Evolutionary conservation across 441 rosid species (phyloP), one percentile per base, ranked within the genome.

Genomic region (Pelargonium myrrhifolium): DNA sequence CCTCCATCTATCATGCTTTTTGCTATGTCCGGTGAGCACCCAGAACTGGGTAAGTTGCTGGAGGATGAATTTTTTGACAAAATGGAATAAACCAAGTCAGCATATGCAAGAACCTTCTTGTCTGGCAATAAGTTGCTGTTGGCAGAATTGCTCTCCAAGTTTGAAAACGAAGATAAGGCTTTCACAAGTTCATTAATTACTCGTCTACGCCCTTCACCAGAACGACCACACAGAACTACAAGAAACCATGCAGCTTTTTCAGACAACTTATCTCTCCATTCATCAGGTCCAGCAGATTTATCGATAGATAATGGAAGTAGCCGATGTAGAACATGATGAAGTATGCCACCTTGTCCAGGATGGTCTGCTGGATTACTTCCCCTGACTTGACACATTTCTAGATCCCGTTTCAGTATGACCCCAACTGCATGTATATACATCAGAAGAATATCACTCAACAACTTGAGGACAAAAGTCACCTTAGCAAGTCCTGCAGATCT

Each of bases 1-100:
- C 98, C 91, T 61, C 96, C 96, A 74, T 92, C 97, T 68, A 94
- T 92, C 99, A 94, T 92, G 82, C 90, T 84, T 82, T 87, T 94
- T 63, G 99, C 98, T 69, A 94, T 87, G 69, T 94, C 99, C 10
- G 97, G 92, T 9, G 97, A 89, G 75, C 90, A 92, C 64, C 96
- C 96, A 71, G 94, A 83, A 69, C 89, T 89, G 47, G 93, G 96
- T 72, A 88, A 83, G 76, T 86, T 88, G 82, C 85, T 80, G 15
- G 96, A 85, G 62, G 90, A 87, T 55, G 92, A 84, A 81, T 87
- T 92, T 81, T 92, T 94, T 17, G 97, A 89, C 84, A 94, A 84
- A 72, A 92, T 82, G 55, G 96, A 87, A 81, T 81, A 81, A 9
- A 79, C 90, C 79, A 94, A 76, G 76, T 92, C 92, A 71, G 81